phyloP scores from a whole-genome alignment of 2,329 filamentous ascomycete genomes.

The Didymella pinodella region DNA sequence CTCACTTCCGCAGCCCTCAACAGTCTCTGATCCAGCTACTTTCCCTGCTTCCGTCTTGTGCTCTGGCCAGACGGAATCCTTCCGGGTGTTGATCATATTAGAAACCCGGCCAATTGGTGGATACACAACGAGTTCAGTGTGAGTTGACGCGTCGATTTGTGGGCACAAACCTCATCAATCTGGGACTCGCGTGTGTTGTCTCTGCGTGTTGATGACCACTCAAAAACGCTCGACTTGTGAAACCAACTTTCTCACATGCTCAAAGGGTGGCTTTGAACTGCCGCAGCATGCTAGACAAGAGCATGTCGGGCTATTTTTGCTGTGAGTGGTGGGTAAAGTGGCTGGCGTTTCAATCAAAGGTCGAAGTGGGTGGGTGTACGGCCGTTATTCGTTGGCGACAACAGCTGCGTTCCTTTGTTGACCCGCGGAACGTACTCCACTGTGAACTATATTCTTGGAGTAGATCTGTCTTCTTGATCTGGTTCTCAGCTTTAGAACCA shows the following conservation, averaged over 20 bases:
- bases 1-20: slow-evolving; percentile 8
- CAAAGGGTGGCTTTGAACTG: neutral
- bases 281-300: slow-evolving; percentile 13
- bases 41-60: slow-evolving; percentile 4
- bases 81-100: slow-evolving; percentile 4
- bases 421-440: slow-evolving; percentile 13
- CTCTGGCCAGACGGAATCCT: slow-evolving; percentile 15
- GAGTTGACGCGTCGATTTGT: slow-evolving; percentile 20
- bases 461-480: neutral
- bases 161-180: slow-evolving; percentile 14
- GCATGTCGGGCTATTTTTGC: neutral
- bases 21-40: slow-evolving; percentile 1
- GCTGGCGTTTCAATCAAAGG: slow-evolving; percentile 13
- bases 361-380: slow-evolving; percentile 1
- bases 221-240: neutral
- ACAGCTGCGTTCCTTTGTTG: slow-evolving; percentile 12
- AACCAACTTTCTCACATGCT: neutral
- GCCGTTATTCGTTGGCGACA: slow-evolving; percentile 10
- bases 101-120: slow-evolving; percentile 6
- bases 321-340: slow-evolving; percentile 5
- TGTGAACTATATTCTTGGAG: slow-evolving; percentile 1
- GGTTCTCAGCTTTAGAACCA: neutral
- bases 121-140: slow-evolving; percentile 1
- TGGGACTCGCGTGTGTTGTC: slow-evolving; percentile 8
- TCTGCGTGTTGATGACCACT: slow-evolving; percentile 8